Evolutionary conservation across 768 basidiomycete genomes (phyloP), one percentile per base, ranked within the genome.

Genomic region (Termitomyces eurrhizus): DNA sequence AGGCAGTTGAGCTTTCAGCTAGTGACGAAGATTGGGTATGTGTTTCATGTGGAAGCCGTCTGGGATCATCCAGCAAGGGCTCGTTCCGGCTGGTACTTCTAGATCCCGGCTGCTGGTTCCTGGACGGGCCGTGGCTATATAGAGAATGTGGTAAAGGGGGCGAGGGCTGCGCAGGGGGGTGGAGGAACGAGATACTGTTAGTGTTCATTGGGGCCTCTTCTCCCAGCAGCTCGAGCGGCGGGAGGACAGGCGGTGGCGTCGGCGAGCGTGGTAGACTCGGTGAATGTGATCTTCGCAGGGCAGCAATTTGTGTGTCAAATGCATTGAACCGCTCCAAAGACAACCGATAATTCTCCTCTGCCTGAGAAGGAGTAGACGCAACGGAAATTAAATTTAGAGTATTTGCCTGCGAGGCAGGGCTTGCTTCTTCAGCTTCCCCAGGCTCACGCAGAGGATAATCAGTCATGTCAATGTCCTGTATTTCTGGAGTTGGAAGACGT

Each of bases 281-380:
- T 14, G 73, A 68, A 52, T 73, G 72, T 39, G 77, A 78, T 57
- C 72, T 75, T 32, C 81, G 77, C 62, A 84, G 68, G 21, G 76
- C 76, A 61, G 80, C 77, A 49, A 83, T 84, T 53, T 84, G 77
- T 56, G 74, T 75, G 66, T 86, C 82, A 61, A 85, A 84, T 33
- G 77, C 75, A 69, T 77, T 80, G 64, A 84, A 83, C 36, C 82
- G 78, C 37, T 82, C 81, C 26, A 85, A 61, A 0, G 82, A 78
- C 16, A 75, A 65, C 24, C 80, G 76, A 41, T 80, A 75, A 36
- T 68, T 65, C 16, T 82, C 79, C 41, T 77, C 73, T 46, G 71
- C 50, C 36, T 63, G 62, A 36, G 60, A 60, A 8, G 62, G 2
- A 63, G 61, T 3, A 49, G 58, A 44, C 14, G 51, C 42, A 12